Conservation (phyloP, 495 filamentous ascomycete genomes). For the Xylaria grammica region DNA sequence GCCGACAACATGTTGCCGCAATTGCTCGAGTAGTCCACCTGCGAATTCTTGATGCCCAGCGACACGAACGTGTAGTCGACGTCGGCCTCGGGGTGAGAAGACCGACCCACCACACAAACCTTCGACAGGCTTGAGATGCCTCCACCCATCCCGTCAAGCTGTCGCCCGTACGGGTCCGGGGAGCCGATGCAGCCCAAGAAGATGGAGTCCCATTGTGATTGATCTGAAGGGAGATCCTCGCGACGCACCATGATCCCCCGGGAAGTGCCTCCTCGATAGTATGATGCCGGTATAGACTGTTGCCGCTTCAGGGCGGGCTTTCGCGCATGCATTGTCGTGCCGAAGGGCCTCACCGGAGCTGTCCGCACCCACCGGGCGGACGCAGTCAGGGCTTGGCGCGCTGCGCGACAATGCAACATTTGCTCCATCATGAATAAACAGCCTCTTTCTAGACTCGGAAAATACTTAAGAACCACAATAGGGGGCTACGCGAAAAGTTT, state of each 20-base stretch:
- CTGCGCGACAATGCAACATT: background rate
- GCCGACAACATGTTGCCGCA: conserved; percentile 76
- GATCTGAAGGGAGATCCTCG: background rate
- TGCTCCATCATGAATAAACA: no score
- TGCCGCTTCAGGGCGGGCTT: background rate
- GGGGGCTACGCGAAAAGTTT: no score
- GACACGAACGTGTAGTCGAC: conserved; percentile 77
- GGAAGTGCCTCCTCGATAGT: background rate
- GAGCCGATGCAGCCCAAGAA: conserved; percentile 57
- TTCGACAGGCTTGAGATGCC: conserved; percentile 74
- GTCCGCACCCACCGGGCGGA: background rate
- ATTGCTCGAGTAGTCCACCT: conserved; percentile 70
- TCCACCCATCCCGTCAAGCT: conserved; percentile 74
- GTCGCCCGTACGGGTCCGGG: conserved; percentile 70
- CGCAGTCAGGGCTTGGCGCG: background rate
- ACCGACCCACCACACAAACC: conserved; percentile 65
- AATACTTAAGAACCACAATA: no score
- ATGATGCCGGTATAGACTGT: background rate
- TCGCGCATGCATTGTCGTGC: background rate
- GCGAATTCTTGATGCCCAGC: conserved; percentile 63
- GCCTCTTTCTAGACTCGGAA: no score
- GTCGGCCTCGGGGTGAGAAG: conserved; percentile 56
- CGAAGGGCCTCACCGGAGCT: background rate
- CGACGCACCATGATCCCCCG: background rate
- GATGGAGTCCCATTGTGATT: background rate